Conservation (phyloP, 192 early-diverging fungal genomes). For the Mortierella claussenii region DNA sequence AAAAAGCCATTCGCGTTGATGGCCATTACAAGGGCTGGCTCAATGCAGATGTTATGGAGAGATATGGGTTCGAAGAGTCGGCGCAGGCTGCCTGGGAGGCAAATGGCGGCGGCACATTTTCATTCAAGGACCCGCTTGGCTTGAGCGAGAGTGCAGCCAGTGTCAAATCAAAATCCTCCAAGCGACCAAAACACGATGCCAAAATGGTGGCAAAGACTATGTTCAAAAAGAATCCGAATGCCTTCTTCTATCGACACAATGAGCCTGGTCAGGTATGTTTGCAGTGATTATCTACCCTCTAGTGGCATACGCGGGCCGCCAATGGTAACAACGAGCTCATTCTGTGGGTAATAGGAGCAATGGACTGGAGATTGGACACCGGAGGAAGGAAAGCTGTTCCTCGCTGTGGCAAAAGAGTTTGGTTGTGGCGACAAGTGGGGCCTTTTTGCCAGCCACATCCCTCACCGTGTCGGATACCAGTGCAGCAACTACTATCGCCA, state of each 20-base stretch:
- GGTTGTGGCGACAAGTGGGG: conserved; percentile 74
- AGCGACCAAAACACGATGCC: conserved; percentile 30
- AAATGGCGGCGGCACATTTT: conserved; percentile 79
- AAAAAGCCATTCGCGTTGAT: conserved; percentile 64
- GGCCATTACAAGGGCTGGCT: conserved; percentile 78
- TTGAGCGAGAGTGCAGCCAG: conserved; percentile 11
- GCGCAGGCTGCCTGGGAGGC: conserved; percentile 78
- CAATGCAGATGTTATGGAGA: conserved; percentile 63
- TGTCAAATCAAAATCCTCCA: conserved; percentile 8
- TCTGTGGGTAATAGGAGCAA: conserved; percentile 68
- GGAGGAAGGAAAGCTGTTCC: conserved; percentile 68
- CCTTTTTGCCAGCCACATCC: conserved; percentile 68
- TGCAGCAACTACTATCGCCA: conserved; percentile 69
- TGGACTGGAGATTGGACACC: conserved; percentile 81
- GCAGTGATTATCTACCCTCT: no score
- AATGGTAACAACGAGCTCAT: no score
- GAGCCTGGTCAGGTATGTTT: conserved; percentile 74
- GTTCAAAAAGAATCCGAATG: conserved; percentile 81
- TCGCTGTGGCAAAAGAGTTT: conserved; percentile 60
- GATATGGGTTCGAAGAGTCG: conserved; percentile 65
- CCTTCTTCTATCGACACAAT: conserved; percentile 81
- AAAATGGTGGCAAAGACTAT: conserved; percentile 67
- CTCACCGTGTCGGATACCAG: conserved; percentile 69
- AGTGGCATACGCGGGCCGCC: no score
- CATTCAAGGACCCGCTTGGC: conserved; percentile 72